Evolutionary conservation across 257 asterid genomes (phyloP).

Genomic region (Solanum bulbocastanum): DNA sequence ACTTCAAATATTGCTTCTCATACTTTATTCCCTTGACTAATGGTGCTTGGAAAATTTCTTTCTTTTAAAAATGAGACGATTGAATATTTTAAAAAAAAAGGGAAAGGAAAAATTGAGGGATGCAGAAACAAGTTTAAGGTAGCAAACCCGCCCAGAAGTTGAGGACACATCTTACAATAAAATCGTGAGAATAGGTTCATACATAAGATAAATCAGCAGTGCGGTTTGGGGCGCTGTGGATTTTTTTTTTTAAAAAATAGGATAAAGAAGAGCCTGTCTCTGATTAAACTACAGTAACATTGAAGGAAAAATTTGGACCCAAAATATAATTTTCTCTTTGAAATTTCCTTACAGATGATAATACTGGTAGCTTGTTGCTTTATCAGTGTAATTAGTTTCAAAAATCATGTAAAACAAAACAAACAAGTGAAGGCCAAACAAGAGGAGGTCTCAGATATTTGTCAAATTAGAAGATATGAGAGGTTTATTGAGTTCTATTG

Average conservation of each 20-base stretch:
- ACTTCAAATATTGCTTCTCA: not conserved
- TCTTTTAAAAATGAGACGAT: not conserved
- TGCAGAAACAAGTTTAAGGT: not conserved
- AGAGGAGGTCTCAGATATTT: not conserved
- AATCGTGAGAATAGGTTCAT: not conserved
- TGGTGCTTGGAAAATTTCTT: not conserved
- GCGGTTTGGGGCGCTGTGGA: not conserved
- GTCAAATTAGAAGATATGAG: not conserved
- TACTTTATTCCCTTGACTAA: not conserved
- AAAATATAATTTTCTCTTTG: not conserved
- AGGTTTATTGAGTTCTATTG: not conserved
- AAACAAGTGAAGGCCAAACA: not conserved
- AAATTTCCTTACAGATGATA: not conserved
- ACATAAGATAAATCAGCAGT: not conserved
- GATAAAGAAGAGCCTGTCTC: not conserved
- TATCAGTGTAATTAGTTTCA: not conserved
- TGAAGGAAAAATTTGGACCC: not conserved
- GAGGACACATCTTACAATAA: not conserved
- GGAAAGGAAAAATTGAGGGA: not conserved
- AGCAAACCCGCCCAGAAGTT: not conserved
- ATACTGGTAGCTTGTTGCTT: not conserved
- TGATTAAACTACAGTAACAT: not conserved
- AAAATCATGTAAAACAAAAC: not conserved
- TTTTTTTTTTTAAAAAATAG: not conserved
- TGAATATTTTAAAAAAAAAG: not conserved